Percentiles rank a stretch among this genome's conserved stretches.
These are phyloP conservation scores for Astrephomene gubernaculifera DNA, from an alignment of 139 green algal species.

Conservation along the genomic window DNA sequence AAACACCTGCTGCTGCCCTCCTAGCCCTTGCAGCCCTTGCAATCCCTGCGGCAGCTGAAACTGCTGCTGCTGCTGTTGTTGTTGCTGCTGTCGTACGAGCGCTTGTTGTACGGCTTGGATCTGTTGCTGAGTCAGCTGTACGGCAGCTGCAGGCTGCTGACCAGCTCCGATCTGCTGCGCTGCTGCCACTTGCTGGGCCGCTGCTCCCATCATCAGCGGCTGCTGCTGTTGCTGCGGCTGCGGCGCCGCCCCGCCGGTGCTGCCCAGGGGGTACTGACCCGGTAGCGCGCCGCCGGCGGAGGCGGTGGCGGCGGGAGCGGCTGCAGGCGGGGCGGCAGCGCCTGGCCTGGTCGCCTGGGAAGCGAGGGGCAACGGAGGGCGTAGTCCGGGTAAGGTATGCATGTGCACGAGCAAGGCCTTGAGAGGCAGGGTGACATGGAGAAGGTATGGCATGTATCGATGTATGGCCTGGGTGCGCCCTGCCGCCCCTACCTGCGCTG, in stretches of 20 bases:
- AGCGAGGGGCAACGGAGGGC: too few relatives aligned
- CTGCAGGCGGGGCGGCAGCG: neutral
- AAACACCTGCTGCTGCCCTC: neutral
- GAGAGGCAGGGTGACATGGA: too few relatives aligned
- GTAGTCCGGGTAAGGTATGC: too few relatives aligned
- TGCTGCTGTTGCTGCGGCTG: slow-evolving; percentile 10
- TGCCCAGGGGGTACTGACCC: neutral
- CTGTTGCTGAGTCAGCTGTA: slow-evolving; percentile 5
- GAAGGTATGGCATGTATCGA: too few relatives aligned
- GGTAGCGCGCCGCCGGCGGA: neutral
- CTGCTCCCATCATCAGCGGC: neutral
- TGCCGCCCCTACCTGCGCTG: slow-evolving; percentile 9
- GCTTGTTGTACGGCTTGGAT: slow-evolving; percentile 26
- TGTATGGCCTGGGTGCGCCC: too few relatives aligned
- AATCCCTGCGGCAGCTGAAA: neutral
- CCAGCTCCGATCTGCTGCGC: too few relatives aligned
- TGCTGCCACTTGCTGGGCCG: neutral
- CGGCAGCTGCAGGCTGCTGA: too few relatives aligned
- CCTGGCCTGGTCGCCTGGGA: neutral
- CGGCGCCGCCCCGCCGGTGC: neutral
- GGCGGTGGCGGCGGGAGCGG: neutral
- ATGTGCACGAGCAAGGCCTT: too few relatives aligned
- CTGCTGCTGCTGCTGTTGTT: neutral
- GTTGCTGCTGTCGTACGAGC: slow-evolving; percentile 10
- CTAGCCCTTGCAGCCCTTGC: neutral